Conservation (phyloP, 1,284 basidiomycete genomes). For the Papiliotrema nemorosa region DNA sequence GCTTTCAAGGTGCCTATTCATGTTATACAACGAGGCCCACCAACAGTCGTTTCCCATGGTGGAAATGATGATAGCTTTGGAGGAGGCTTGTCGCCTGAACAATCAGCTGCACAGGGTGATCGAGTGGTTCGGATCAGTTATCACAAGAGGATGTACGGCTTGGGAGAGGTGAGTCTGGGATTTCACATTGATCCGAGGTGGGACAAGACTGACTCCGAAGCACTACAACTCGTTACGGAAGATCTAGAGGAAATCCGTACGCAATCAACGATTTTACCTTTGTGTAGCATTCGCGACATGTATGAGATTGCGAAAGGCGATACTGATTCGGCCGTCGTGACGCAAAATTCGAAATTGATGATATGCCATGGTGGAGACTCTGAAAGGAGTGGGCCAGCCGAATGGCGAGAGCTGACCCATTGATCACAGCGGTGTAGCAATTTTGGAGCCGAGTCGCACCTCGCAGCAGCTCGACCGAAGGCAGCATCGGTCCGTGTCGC, state of each 20-base stretch:
- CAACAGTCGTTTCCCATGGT: conserved; percentile 77
- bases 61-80: conserved; percentile 38
- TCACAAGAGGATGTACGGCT: conserved; percentile 84
- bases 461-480: too few relatives aligned
- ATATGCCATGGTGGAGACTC: too few relatives aligned
- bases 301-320: too few relatives aligned
- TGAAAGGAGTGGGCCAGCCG: too few relatives aligned
- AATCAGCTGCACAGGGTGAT: conserved; percentile 48
- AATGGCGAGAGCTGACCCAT: too few relatives aligned
- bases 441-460: too few relatives aligned
- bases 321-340: too few relatives aligned
- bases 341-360: too few relatives aligned
- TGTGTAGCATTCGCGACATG: not conserved
- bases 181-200: not conserved
- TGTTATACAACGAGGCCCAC: conserved; percentile 79
- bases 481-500: too few relatives aligned
- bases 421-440: too few relatives aligned
- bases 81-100: conserved; percentile 43
- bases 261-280: too few relatives aligned
- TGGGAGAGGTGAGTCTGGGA: conserved; percentile 75
- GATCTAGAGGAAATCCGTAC: too few relatives aligned
- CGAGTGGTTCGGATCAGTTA: conserved; percentile 74
- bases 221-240: conserved; percentile 20
- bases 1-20: conserved; percentile 85
- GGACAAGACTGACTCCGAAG: not conserved